Base-by-base conservation (phyloP, 352 stramenopile genomes). In the Phytopythium ostracodes region DNA sequence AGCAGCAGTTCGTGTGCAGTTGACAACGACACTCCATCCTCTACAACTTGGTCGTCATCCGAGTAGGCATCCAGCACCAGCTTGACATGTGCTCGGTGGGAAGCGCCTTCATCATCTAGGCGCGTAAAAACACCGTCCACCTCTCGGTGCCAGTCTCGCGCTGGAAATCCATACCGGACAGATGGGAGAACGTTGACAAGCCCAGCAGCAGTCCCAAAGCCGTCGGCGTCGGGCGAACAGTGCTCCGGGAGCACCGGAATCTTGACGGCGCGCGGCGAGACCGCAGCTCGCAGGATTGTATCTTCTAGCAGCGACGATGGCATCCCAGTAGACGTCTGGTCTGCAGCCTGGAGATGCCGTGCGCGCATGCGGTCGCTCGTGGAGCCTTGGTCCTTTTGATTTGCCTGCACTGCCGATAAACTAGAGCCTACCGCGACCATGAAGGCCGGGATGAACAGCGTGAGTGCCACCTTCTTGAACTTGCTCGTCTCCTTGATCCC, bases 401-500 rank as follows among this genome's bases (percentile, higher is more conserved):
- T 87, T 52, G 78, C 76, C 47, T 87, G 78, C 33, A 87, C 65
- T 29, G 78, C 73, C 40, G 77, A 84, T 29, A 87, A 67, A 20
- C 67, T 77, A 55, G 70, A 83, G 27, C 77, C 71, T 25, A 87
- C 67, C 7, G 77, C 75, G 68, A 84, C 70, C 77, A 81, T 84
- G 24, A 81, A 70, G 2, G 77, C 58, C 8, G 77, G 73, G 55
- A 85, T 78, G 61, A 85, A 87, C 36, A 87, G 75, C 53, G 73
- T 78, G 33, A 87, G 73, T 24, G 68, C 66, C n/a, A 75, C 72
- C 60, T 83, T 82, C 66, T 87, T 87, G 62, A 75, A 66, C 63
- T 84, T 84, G 65, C 69, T 73, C 43, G 75, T 70, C 55, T 68
- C 70, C 59, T 79, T 79, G 17, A 67, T 73, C 3, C 65, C 73